These are phyloP conservation scores for Canavalia gladiata DNA, from an alignment of 306 rosid species.

Conservation along the genomic window DNA sequence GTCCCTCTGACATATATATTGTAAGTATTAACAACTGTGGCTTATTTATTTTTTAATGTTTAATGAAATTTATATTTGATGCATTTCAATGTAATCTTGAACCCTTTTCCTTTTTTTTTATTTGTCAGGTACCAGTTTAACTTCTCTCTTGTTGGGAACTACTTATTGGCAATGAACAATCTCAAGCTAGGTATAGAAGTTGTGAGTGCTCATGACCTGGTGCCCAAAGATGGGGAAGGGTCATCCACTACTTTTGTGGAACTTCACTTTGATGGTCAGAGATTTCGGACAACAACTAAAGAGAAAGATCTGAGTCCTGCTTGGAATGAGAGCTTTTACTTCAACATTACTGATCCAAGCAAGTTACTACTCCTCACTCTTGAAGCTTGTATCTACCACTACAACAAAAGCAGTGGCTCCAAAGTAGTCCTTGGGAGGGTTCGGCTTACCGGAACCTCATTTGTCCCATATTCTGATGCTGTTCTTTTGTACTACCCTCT, in stretches of 20 bases:
- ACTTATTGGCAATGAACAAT: slow-evolving; percentile 61
- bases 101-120: not conserved
- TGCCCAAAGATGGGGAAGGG: slow-evolving; percentile 84
- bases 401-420: slow-evolving; percentile 54
- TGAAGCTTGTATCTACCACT: slow-evolving; percentile 69
- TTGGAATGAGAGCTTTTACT: slow-evolving; percentile 90
- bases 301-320: slow-evolving; percentile 80
- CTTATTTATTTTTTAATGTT: not conserved
- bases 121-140: slow-evolving; percentile 47
- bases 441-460: slow-evolving; percentile 81
- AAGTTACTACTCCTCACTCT: slow-evolving; percentile 64
- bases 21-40: not conserved
- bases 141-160: slow-evolving; percentile 37
- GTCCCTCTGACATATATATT: not conserved
- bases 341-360: slow-evolving; percentile 81
- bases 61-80: slow-evolving; percentile 10
- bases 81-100: slow-evolving; percentile 1
- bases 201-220: slow-evolving; percentile 81
- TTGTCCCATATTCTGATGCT: slow-evolving; percentile 87
- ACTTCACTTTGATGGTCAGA: slow-evolving; percentile 84
- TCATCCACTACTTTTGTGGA: slow-evolving; percentile 77
- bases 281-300: slow-evolving; percentile 72
- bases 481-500: slow-evolving; percentile 85
- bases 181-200: slow-evolving; percentile 89
- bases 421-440: slow-evolving; percentile 73